phyloP scores from a whole-genome alignment of 2,329 filamentous ascomycete species.

The Plenodomus tracheiphilus region DNA sequence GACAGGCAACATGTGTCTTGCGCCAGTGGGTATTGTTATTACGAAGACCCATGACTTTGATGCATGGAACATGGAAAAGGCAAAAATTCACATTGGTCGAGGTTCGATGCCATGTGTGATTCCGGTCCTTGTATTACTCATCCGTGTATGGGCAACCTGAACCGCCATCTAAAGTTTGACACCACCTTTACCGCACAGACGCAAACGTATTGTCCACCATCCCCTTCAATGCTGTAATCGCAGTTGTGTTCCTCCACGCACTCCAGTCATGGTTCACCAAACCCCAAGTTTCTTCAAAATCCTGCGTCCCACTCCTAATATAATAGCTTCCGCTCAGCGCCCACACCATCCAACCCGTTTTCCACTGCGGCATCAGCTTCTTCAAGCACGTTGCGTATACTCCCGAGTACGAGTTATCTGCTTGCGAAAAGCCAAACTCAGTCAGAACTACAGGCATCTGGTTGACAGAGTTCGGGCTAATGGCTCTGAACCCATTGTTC shows the following conservation, averaged over 20 bases:
- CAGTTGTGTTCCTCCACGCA: slow-evolving; percentile 45
- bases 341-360: slow-evolving; percentile 65
- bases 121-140: no score
- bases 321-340: slow-evolving; percentile 63
- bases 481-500: slow-evolving; percentile 58
- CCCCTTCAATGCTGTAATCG: slow-evolving; percentile 52
- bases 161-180: neutral
- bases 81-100: no score
- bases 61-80: no score
- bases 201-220: slow-evolving; percentile 49
- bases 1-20: no score
- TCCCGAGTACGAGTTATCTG: slow-evolving; percentile 54
- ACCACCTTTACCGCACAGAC: slow-evolving; percentile 5
- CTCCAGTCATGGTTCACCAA: slow-evolving; percentile 52
- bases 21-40: no score
- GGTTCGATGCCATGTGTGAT: no score
- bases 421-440: slow-evolving; percentile 57
- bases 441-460: slow-evolving; percentile 60
- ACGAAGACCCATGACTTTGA: no score
- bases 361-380: slow-evolving; percentile 58
- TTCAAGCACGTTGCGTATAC: slow-evolving; percentile 58
- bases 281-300: slow-evolving; percentile 60
- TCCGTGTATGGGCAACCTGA: no score
- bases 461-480: slow-evolving; percentile 48
- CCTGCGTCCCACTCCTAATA: slow-evolving; percentile 50